Conservation (phyloP, 2,329 filamentous ascomycete species). For the Orbilia blumenaviensis region DNA sequence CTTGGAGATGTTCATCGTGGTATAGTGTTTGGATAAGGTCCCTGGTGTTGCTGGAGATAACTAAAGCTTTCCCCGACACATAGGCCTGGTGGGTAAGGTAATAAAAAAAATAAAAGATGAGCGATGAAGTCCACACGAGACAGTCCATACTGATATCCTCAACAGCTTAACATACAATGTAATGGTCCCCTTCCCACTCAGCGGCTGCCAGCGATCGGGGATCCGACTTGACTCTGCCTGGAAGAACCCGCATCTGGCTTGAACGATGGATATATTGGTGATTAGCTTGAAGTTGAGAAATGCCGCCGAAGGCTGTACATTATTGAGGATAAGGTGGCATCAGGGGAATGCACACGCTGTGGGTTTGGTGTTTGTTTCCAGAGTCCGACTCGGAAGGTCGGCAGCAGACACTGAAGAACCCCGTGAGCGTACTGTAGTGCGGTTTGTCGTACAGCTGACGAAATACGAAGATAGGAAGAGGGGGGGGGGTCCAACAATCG, state of each 20-base stretch:
- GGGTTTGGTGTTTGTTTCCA: background rate
- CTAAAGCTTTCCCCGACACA: slow-evolving; percentile 85
- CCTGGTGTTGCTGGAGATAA: slow-evolving; percentile 79
- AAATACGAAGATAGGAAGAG: slow-evolving; percentile 10
- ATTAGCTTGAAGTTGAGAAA: slow-evolving; percentile 23
- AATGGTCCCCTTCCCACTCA: slow-evolving; percentile 62
- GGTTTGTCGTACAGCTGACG: slow-evolving; percentile 14
- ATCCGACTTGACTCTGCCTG: slow-evolving; percentile 65
- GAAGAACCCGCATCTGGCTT: slow-evolving; percentile 59
- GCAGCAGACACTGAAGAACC: background rate
- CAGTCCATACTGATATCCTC: no score
- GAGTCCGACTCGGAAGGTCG: background rate
- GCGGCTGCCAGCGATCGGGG: slow-evolving; percentile 65
- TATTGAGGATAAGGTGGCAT: slow-evolving; percentile 24
- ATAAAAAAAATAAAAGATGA: no score
- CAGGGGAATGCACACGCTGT: slow-evolving; percentile 16
- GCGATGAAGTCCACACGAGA: no score
- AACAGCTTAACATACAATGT: slow-evolving; percentile 20
- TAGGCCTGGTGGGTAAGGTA: slow-evolving; percentile 71
- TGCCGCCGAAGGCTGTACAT: slow-evolving; percentile 3
- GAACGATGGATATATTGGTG: background rate
- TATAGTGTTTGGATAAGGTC: slow-evolving; percentile 89
- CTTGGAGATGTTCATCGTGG: slow-evolving; percentile 79
- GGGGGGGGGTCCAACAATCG: background rate
- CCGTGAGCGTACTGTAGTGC: background rate